These are phyloP conservation scores for Entophlyctis luteolus DNA, from an alignment of 192 early-diverging fungal genomes.

Conservation along the genomic window DNA sequence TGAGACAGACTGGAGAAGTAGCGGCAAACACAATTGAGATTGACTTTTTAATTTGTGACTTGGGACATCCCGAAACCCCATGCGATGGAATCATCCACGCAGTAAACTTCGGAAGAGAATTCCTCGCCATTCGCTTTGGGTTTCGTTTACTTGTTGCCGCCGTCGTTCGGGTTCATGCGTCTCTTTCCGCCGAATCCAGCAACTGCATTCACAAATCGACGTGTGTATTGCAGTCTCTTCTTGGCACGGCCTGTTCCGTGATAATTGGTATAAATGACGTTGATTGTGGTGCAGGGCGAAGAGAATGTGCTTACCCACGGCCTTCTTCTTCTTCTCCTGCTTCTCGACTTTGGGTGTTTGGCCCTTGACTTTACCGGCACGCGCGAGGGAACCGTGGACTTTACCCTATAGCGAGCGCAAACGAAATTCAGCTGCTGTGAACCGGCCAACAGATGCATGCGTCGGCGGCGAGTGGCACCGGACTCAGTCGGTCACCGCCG, in stretches of 20 bases:
- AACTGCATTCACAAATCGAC: constrained; percentile 95
- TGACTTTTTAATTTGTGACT: too few relatives aligned
- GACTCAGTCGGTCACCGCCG: too few relatives aligned
- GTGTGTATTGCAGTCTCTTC: constrained; percentile 94
- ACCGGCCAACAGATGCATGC: too few relatives aligned
- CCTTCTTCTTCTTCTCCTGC: constrained; percentile 96
- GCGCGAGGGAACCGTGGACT: constrained; percentile 99
- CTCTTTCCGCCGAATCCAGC: constrained; percentile 79
- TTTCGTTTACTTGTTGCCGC: neutral
- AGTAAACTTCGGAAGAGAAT: too few relatives aligned
- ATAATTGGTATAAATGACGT: neutral
- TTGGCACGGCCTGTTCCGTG: constrained; percentile 79
- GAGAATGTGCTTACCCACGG: constrained; percentile 39
- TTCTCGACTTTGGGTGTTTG: constrained; percentile 97
- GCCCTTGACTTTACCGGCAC: constrained; percentile 99
- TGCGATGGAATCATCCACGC: too few relatives aligned
- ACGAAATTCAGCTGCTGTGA: too few relatives aligned
- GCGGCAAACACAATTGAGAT: too few relatives aligned
- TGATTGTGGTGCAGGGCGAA: neutral
- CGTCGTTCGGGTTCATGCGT: constrained; percentile 53
- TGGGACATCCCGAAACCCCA: too few relatives aligned
- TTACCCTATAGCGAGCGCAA: constrained; percentile 78
- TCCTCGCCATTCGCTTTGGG: too few relatives aligned
- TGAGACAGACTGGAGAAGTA: too few relatives aligned
- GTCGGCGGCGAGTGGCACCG: too few relatives aligned